Evolutionary conservation across 2,329 filamentous ascomycete species (phyloP).

Genomic region (Colletotrichum agaves): DNA sequence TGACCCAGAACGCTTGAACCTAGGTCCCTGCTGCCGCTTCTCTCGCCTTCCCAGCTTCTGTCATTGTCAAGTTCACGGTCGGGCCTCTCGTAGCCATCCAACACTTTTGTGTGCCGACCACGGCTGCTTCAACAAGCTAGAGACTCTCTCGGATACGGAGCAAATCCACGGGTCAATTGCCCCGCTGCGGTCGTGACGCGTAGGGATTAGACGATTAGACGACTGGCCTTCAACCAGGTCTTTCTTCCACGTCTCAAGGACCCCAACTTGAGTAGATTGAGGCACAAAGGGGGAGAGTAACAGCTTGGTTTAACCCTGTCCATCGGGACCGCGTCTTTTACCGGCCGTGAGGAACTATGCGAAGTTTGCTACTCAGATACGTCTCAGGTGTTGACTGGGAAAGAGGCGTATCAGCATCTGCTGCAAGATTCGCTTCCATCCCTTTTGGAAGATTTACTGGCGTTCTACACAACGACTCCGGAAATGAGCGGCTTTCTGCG

Average conservation of each 20-base stretch:
- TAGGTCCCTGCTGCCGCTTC: background rate
- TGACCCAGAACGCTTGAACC: slow-evolving; percentile 16
- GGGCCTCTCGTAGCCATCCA: background rate
- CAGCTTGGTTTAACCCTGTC: background rate
- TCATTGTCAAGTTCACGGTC: background rate
- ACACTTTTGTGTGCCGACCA: background rate
- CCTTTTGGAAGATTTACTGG: background rate
- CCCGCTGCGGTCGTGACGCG: slow-evolving; percentile 13
- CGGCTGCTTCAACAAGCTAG: background rate
- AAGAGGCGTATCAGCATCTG: background rate
- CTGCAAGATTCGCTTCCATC: background rate
- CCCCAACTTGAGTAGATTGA: background rate
- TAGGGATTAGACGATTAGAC: slow-evolving; percentile 1
- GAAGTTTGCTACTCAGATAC: slow-evolving; percentile 1
- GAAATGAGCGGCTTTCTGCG: background rate
- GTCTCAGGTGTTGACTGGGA: background rate
- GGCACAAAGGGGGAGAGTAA: slow-evolving; percentile 6
- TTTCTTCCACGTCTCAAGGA: background rate
- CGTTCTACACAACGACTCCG: slow-evolving; percentile 19
- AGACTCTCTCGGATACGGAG: background rate
- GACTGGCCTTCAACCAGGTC: slow-evolving; percentile 2
- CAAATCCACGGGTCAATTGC: background rate
- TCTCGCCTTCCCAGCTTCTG: background rate
- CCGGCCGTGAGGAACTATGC: background rate
- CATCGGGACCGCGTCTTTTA: background rate